These are phyloP conservation scores for Mortierella alpina DNA, from an alignment of 192 early-diverging fungal species.

Conservation along the genomic window DNA sequence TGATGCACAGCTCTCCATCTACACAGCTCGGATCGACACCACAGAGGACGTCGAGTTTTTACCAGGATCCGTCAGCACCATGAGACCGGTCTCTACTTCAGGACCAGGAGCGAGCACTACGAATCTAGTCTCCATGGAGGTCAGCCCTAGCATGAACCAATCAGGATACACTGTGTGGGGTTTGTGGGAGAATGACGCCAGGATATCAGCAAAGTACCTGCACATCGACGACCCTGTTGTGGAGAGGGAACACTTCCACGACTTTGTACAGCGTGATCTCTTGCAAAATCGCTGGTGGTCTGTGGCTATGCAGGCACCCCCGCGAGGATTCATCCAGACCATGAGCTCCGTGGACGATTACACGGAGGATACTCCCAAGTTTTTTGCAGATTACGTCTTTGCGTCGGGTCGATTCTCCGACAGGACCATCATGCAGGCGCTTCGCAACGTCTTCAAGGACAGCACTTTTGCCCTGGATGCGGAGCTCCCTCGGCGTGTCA, in stretches of 20 bases:
- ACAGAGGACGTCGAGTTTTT: slow-evolving; percentile 31
- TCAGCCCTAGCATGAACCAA: slow-evolving; percentile 20
- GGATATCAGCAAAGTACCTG: slow-evolving; percentile 29
- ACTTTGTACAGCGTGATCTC: slow-evolving; percentile 20
- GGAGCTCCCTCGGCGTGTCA: slow-evolving; percentile 16
- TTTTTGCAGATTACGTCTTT: slow-evolving; percentile 43
- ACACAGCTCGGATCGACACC: slow-evolving; percentile 20
- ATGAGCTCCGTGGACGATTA: slow-evolving; percentile 47
- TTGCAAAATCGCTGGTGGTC: slow-evolving; percentile 51
- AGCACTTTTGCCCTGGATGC: slow-evolving; percentile 7
- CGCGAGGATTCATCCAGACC: slow-evolving; percentile 32
- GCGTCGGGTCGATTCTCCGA: slow-evolving; percentile 43
- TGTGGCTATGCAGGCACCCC: slow-evolving; percentile 39
- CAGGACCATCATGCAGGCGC: slow-evolving; percentile 32
- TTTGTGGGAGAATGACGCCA: slow-evolving; percentile 28
- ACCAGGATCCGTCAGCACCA: slow-evolving; percentile 13
- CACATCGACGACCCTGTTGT: slow-evolving; percentile 35
- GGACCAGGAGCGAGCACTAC: slow-evolving; percentile 17
- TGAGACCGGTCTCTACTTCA: slow-evolving; percentile 21
- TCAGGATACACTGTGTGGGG: slow-evolving; percentile 43
- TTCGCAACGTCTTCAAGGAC: slow-evolving; percentile 16
- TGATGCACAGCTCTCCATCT: slow-evolving; percentile 36
- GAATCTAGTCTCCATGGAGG: slow-evolving; percentile 14
- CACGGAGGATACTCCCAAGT: slow-evolving; percentile 14
- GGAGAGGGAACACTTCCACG: slow-evolving; percentile 24